Percentiles rank a stretch among this genome's conserved stretches.
These are phyloP conservation scores for Thermomucor indicae-seudaticae DNA, from an alignment of 371 early-diverging fungal genomes.

Conservation along the genomic window DNA sequence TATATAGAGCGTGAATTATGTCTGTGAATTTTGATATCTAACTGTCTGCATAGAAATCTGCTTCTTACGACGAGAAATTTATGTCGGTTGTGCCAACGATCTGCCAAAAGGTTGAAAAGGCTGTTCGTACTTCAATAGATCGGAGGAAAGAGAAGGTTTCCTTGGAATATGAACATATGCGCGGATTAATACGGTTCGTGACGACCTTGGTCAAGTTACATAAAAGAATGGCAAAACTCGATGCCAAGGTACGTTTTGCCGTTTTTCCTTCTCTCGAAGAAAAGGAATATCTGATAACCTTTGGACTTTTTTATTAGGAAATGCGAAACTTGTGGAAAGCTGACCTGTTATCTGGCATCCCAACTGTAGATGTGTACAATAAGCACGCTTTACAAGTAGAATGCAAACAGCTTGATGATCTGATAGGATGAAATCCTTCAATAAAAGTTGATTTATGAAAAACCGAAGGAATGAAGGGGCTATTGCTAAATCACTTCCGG, in stretches of 20 bases:
- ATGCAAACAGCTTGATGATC: background rate
- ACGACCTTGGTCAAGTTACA: constrained; percentile 20
- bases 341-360: constrained; percentile 16
- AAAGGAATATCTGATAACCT: too few species aligned
- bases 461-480: too few species aligned
- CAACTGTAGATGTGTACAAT: constrained; percentile 14
- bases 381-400: constrained; percentile 16
- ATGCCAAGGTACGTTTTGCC: constrained; percentile 22
- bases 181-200: constrained; percentile 22
- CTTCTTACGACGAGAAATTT: constrained; percentile 32
- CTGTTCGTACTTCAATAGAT: constrained; percentile 16
- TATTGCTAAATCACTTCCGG: too few species aligned
- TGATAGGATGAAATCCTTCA: background rate
- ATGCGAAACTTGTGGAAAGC: constrained; percentile 22
- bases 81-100: constrained; percentile 20
- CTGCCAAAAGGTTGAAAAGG: constrained; percentile 16
- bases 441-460: too few species aligned
- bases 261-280: background rate
- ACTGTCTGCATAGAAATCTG: constrained; percentile 21
- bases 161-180: constrained; percentile 24
- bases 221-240: constrained; percentile 18
- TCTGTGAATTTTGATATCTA: constrained; percentile 10
- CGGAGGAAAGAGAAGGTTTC: constrained; percentile 12
- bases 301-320: too few species aligned
- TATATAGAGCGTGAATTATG: constrained; percentile 25